A percentile compares a stretch with the other conserved stretches of the same genome.
Evolutionary conservation across 768 basidiomycete genomes (phyloP).

Genomic region (Psilocybe cubensis): DNA sequence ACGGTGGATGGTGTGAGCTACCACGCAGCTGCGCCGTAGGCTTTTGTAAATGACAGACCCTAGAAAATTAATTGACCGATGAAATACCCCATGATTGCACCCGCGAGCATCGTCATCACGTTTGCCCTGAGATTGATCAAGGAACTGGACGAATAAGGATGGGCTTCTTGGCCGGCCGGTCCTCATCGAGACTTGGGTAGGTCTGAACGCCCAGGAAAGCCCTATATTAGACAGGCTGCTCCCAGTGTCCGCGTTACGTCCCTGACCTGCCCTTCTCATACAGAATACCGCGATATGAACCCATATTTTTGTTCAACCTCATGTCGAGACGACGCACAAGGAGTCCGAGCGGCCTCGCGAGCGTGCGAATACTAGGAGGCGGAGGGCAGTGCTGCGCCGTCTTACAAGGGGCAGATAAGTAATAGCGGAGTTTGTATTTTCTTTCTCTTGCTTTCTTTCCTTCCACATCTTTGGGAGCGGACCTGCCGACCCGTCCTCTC

Average conservation of each 20-base stretch:
- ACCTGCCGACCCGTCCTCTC: slow-evolving; percentile 13
- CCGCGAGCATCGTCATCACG: slow-evolving; percentile 4
- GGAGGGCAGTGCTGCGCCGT: slow-evolving; percentile 31
- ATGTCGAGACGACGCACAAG: neutral
- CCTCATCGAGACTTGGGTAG: slow-evolving; percentile 6
- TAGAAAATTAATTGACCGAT: neutral
- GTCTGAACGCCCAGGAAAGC: slow-evolving; percentile 8
- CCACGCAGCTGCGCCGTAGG: neutral
- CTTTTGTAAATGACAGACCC: neutral
- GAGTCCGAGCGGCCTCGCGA: slow-evolving; percentile 11
- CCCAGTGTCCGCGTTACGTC: slow-evolving; percentile 4
- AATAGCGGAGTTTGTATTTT: slow-evolving; percentile 32
- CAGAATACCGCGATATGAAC: neutral
- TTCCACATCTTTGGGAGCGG: slow-evolving; percentile 22
- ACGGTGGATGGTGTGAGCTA: no score
- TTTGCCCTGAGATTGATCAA: slow-evolving; percentile 14
- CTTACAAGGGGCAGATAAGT: slow-evolving; percentile 16
- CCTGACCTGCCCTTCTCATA: slow-evolving; percentile 3
- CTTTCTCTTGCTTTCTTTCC: slow-evolving; percentile 24
- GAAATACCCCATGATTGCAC: neutral
- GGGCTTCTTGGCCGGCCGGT: slow-evolving; percentile 17
- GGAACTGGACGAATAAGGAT: slow-evolving; percentile 14
- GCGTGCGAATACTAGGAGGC: slow-evolving; percentile 26
- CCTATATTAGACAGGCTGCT: slow-evolving; percentile 14
- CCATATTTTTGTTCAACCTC: neutral